Percentiles rank a stretch among this genome's conserved stretches.
Evolutionary conservation across 805 yeast genomes (phyloP).

Genomic region (Wickerhamomyces sydowiorum): DNA sequence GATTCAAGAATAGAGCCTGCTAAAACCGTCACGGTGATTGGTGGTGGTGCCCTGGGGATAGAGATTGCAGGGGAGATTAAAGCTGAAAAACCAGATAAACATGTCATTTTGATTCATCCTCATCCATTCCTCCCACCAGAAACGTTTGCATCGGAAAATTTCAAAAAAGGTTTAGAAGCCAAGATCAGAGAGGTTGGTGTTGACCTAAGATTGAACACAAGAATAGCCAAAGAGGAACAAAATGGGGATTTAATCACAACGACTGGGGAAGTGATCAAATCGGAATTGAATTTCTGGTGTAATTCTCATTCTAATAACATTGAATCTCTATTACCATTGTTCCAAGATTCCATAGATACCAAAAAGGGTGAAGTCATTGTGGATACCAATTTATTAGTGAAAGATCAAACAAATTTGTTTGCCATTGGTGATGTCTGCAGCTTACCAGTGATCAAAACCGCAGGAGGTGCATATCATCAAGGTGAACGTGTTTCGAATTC

Average conservation of each 20-base stretch:
- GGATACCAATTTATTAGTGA: slow-evolving; percentile 21
- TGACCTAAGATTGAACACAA: slow-evolving; percentile 23
- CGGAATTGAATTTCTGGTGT: slow-evolving; percentile 34
- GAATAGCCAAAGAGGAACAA: slow-evolving; percentile 24
- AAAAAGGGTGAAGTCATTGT: slow-evolving; percentile 19
- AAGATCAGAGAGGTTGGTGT: slow-evolving; percentile 17
- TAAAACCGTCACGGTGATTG: slow-evolving; percentile 38
- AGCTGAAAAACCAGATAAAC: slow-evolving; percentile 30
- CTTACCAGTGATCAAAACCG: slow-evolving; percentile 33
- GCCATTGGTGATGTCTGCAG: slow-evolving; percentile 33
- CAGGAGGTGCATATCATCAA: slow-evolving; percentile 32
- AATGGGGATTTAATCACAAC: slow-evolving; percentile 20
- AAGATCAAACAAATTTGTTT: slow-evolving; percentile 24
- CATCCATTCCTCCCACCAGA: slow-evolving; percentile 37
- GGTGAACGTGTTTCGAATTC: slow-evolving; percentile 17
- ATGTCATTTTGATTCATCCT: slow-evolving; percentile 36
- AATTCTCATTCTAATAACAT: slow-evolving; percentile 29
- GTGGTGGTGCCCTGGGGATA: slow-evolving; percentile 49
- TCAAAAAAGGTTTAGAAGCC: slow-evolving; percentile 11
- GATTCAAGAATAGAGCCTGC: slow-evolving; percentile 27
- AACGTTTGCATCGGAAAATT: slow-evolving; percentile 18
- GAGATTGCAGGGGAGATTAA: slow-evolving; percentile 46
- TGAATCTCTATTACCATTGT: slow-evolving; percentile 19
- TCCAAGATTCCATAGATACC: slow-evolving; percentile 20
- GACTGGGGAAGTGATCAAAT: slow-evolving; percentile 21